Evolutionary conservation across 1,284 basidiomycete species (phyloP).

Genomic region (Sporisorium scitamineum): DNA sequence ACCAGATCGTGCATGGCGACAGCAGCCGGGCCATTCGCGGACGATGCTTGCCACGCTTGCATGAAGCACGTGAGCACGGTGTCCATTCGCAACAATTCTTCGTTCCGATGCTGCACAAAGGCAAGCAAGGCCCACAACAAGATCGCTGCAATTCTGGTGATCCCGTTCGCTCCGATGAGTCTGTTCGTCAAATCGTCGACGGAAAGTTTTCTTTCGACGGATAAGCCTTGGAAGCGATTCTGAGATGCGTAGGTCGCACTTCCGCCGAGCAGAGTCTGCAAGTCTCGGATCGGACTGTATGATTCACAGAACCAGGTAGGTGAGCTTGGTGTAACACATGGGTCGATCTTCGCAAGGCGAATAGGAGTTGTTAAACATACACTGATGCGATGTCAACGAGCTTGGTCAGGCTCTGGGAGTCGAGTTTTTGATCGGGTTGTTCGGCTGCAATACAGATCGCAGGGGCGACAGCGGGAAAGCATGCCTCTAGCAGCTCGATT

Average conservation of each 20-base stretch:
- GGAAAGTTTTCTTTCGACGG: neutral
- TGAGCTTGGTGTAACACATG: slow-evolving; percentile 2
- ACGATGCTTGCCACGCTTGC: slow-evolving; percentile 23
- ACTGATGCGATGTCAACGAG: slow-evolving; percentile 13
- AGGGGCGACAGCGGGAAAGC: slow-evolving; percentile 29
- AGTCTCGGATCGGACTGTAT: slow-evolving; percentile 21
- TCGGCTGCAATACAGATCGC: slow-evolving; percentile 16
- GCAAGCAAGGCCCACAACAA: slow-evolving; percentile 35
- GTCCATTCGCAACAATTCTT: slow-evolving; percentile 26
- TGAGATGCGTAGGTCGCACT: neutral
- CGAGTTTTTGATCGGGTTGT: slow-evolving; percentile 3
- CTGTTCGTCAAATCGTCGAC: slow-evolving; percentile 2
- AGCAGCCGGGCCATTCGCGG: neutral
- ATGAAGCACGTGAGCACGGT: slow-evolving; percentile 24
- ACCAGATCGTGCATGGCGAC: slow-evolving; percentile 3
- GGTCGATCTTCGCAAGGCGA: neutral
- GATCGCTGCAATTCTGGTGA: slow-evolving; percentile 20
- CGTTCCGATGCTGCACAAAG: slow-evolving; percentile 24
- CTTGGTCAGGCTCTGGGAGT: neutral
- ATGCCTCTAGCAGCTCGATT: slow-evolving; percentile 12
- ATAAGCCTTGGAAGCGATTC: neutral
- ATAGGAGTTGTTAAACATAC: slow-evolving; percentile 5
- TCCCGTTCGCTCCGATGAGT: slow-evolving; percentile 15
- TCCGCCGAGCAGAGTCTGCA: slow-evolving; percentile 9
- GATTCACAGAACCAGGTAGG: neutral